Evolutionary conservation across 2,329 filamentous ascomycete genomes (phyloP), one percentile per base, ranked within the genome.

Genomic region (Trichothecium roseum): DNA sequence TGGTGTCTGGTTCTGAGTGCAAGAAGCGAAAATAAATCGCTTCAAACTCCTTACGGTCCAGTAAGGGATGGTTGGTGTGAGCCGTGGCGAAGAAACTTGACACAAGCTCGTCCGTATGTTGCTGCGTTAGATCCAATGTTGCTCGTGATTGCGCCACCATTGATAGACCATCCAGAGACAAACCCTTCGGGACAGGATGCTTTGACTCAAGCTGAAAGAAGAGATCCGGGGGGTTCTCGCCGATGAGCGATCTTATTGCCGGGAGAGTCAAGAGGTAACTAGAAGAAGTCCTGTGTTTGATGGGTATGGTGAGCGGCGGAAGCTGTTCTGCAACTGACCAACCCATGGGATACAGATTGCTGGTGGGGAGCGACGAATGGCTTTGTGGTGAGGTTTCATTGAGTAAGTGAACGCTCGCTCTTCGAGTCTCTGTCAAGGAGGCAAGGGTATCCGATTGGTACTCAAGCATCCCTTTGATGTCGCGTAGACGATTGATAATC

Each of bases 241-340:
- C 51, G 13, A 54, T 49, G 16, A 54, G 38, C 0, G 45, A 42
- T 30, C 51, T 51, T 40, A 51, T 49, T 1, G 45, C 42, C 3
- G 51, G 50, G 4, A 51, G 38, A 14, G 45, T 40, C 5, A 53
- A 37, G 2, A 53, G 42, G 33, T 50, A 53, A 33, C 40, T 53
- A 1, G 51, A 52, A 10, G 49, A 53, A 4, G 51, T 51, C 36
- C 50, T 50, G 36, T 53, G 51, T 17, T 45, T 45, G 26, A 51
- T 42, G 3, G 51, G 50, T 22, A 53, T 52, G 0, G 45, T 52
- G 14, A 53, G 39, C 2, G 50, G 49, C 1, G 48, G 47, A 3
- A 50, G 32, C 5, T 39, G 37, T 16, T 32, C 34, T 27, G 37
- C n/a, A 24, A 30, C 18, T 3, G 42, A 34, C 14, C 46, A 13